Evolutionary conservation across 768 basidiomycete genomes (phyloP).

Genomic region (Suillus luteus): DNA sequence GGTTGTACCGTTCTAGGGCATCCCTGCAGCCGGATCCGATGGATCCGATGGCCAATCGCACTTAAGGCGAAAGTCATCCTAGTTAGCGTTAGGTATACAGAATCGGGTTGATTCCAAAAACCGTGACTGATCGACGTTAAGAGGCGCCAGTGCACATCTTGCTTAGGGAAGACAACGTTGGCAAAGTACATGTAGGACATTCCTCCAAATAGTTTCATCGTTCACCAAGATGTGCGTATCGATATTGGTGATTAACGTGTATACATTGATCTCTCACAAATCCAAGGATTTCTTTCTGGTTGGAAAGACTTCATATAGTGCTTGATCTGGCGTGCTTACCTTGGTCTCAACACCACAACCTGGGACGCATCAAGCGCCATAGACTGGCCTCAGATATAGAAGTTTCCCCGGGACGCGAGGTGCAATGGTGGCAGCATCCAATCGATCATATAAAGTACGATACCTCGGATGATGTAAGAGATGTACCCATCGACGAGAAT

Average conservation of each 20-base stretch:
- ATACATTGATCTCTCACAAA: constrained; percentile 10
- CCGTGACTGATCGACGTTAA: constrained; percentile 28
- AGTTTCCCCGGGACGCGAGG: constrained; percentile 64
- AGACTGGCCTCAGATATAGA: constrained; percentile 73
- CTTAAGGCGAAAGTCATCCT: constrained; percentile 35
- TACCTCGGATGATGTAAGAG: constrained; percentile 82
- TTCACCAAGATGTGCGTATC: constrained; percentile 86
- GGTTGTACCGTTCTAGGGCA: too few species aligned
- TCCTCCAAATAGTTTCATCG: constrained; percentile 76
- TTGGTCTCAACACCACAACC: constrained; percentile 62
- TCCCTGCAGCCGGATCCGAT: too few species aligned
- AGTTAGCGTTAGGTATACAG: constrained; percentile 55
- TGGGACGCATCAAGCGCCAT: constrained; percentile 97
- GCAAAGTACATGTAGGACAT: constrained; percentile 82
- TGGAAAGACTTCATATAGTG: constrained; percentile 27
- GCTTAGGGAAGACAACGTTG: constrained; percentile 95
- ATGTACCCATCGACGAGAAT: constrained; percentile 56
- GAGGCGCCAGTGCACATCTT: constrained; percentile 69
- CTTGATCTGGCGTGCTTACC: not conserved
- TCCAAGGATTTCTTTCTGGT: constrained; percentile 91
- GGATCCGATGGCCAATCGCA: constrained; percentile 19
- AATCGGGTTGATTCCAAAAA: too few species aligned
- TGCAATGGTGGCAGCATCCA: constrained; percentile 64
- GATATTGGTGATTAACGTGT: not conserved
- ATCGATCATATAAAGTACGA: constrained; percentile 80